phyloP scores from a whole-genome alignment of 1,139 yeast species.

The Taiozyma sp. region DNA sequence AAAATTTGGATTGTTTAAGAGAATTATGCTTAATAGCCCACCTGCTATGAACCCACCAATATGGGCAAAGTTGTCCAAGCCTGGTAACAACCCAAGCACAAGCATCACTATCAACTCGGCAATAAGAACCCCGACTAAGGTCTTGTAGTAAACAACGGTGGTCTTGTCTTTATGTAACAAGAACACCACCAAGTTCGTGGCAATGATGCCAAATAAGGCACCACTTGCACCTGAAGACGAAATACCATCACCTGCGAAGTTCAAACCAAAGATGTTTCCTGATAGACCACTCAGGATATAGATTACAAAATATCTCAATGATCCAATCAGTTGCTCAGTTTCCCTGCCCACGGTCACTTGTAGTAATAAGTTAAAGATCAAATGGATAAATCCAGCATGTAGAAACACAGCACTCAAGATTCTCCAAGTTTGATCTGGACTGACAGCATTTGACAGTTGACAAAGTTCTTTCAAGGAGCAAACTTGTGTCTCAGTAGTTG shows the following conservation, averaged over 20 bases:
- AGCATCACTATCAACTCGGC: conserved; percentile 56
- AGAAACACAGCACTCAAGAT: conserved; percentile 65
- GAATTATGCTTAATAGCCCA: conserved; percentile 41
- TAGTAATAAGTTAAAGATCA: conserved; percentile 55
- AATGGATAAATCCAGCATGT: conserved; percentile 73
- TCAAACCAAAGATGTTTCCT: conserved; percentile 68
- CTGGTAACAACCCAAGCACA: conserved; percentile 66
- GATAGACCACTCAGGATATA: conserved; percentile 60
- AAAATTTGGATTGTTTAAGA: conserved; percentile 57
- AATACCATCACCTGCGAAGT: conserved; percentile 64
- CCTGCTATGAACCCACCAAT: conserved; percentile 75
- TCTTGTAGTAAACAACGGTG: conserved; percentile 35
- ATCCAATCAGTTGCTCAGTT: conserved; percentile 57
- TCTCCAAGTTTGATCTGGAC: conserved; percentile 68
- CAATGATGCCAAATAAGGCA: conserved; percentile 64
- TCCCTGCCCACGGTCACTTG: conserved; percentile 60
- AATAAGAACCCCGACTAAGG: conserved; percentile 43
- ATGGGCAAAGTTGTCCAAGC: conserved; percentile 71
- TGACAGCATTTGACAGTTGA: conserved; percentile 23
- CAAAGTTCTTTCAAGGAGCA: conserved; percentile 57
- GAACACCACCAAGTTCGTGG: conserved; percentile 54
- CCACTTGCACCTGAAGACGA: conserved; percentile 78
- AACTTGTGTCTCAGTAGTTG: conserved; percentile 45
- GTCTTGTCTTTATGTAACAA: conserved; percentile 42
- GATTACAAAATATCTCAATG: conserved; percentile 47